Conservation (phyloP, 1,139 yeast genomes). For the Diutina siamensis region DNA sequence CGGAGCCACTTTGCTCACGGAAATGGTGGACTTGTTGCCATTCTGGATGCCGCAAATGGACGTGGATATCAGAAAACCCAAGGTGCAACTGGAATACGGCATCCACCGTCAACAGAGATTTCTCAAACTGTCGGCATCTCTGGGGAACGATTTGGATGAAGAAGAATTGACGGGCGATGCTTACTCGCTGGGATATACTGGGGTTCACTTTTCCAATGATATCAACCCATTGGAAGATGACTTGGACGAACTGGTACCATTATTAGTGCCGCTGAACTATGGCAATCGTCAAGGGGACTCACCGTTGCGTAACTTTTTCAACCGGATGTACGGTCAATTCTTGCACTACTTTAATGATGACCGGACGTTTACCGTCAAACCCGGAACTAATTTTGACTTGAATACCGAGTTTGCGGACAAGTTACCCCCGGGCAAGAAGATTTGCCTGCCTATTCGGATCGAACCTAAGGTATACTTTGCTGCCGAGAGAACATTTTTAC, state of each 20-base stretch:
- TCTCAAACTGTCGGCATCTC: slow-evolving; percentile 26
- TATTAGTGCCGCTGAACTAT: slow-evolving; percentile 28
- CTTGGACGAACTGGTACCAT: slow-evolving; percentile 32
- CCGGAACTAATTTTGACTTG: slow-evolving; percentile 68
- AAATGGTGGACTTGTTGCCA: slow-evolving; percentile 72
- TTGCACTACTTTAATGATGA: slow-evolving; percentile 48
- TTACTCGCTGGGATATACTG: slow-evolving; percentile 19
- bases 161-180: slow-evolving; percentile 28
- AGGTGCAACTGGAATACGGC: slow-evolving; percentile 54
- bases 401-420: slow-evolving; percentile 32
- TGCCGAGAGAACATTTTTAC: slow-evolving; percentile 67
- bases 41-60: slow-evolving; percentile 99
- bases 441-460: slow-evolving; percentile 68
- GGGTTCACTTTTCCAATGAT: slow-evolving; percentile 37
- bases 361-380: slow-evolving; percentile 62
- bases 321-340: slow-evolving; percentile 25
- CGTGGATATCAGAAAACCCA: slow-evolving; percentile 87
- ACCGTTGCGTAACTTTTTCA: slow-evolving; percentile 22
- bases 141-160: slow-evolving; percentile 37
- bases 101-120: slow-evolving; percentile 25
- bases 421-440: slow-evolving; percentile 71
- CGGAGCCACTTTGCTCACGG: slow-evolving; percentile 78
- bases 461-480: slow-evolving; percentile 84
- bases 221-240: slow-evolving; percentile 38
- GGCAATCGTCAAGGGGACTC: slow-evolving; percentile 17